phyloP scores from a whole-genome alignment of 2,329 filamentous ascomycete species.

The Fusarium verrucosum region DNA sequence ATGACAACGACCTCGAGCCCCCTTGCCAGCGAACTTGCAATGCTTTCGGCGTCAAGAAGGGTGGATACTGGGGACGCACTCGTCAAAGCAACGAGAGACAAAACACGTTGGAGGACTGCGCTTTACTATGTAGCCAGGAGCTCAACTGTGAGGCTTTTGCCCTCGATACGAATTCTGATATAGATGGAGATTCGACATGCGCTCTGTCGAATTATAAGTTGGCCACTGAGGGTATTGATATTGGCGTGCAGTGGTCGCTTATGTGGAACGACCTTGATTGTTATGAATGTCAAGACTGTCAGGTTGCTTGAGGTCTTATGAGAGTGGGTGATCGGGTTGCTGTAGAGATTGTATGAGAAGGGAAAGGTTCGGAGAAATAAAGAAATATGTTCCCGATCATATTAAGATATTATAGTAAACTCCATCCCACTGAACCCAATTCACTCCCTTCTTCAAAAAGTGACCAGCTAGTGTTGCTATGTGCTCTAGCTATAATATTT shows the following conservation, averaged over 20 bases:
- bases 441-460: no score
- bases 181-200: not conserved
- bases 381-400: no score
- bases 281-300: conserved; percentile 14
- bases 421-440: no score
- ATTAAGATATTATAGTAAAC: no score
- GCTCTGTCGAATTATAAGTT: conserved; percentile 8
- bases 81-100: not conserved
- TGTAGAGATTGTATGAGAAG: no score
- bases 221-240: conserved; percentile 7
- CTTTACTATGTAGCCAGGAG: not conserved
- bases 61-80: not conserved
- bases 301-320: not conserved
- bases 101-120: conserved; percentile 14
- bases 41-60: conserved; percentile 7
- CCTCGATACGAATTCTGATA: not conserved
- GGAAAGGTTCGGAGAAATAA: no score
- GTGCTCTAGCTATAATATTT: no score
- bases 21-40: not conserved
- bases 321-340: no score
- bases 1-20: not conserved
- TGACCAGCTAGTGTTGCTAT: no score
- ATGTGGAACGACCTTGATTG: conserved; percentile 17
- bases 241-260: not conserved
- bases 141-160: conserved; percentile 1